Evolutionary conservation across 192 early-diverging fungal genomes (phyloP).

Genomic region (Helicostylum pulchrum): DNA sequence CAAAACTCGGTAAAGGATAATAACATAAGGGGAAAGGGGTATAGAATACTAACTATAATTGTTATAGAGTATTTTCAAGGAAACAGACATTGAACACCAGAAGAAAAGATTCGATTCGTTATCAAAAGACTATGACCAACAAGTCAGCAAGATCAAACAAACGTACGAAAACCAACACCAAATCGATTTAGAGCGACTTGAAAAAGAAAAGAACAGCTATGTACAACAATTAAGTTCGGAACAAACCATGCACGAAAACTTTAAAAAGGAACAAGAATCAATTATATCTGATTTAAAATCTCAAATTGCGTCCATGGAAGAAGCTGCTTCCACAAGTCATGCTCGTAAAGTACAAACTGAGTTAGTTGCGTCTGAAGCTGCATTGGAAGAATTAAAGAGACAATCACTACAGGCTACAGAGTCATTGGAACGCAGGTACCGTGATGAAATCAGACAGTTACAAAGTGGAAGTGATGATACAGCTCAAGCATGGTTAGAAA

Average conservation of each 20-base stretch:
- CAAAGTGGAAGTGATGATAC: constrained; percentile 29
- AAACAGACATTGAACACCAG: not conserved
- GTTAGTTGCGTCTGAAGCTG: not conserved
- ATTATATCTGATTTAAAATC: not conserved
- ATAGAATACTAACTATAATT: too few relatives aligned
- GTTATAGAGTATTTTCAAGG: too few relatives aligned
- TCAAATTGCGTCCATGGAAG: not conserved
- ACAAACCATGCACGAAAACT: too few relatives aligned
- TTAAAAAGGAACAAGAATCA: not conserved
- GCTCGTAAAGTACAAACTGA: constrained; percentile 7
- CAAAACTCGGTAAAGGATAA: too few relatives aligned
- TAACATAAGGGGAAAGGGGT: too few relatives aligned
- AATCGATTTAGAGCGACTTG: not conserved
- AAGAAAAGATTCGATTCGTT: not conserved
- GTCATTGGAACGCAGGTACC: constrained; percentile 21
- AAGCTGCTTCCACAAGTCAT: not conserved
- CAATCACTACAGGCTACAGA: constrained; percentile 11
- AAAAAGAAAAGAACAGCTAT: not conserved
- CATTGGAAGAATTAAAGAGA: constrained; percentile 13
- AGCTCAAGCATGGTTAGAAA: constrained; percentile 26
- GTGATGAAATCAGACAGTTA: constrained; percentile 27
- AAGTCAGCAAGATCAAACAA: not conserved
- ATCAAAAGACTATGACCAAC: constrained; percentile 1
- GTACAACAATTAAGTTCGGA: too few relatives aligned
- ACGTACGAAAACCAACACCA: not conserved